Base-by-base conservation (phyloP, 164 flowering plant species). In the Annona cherimola region DNA sequence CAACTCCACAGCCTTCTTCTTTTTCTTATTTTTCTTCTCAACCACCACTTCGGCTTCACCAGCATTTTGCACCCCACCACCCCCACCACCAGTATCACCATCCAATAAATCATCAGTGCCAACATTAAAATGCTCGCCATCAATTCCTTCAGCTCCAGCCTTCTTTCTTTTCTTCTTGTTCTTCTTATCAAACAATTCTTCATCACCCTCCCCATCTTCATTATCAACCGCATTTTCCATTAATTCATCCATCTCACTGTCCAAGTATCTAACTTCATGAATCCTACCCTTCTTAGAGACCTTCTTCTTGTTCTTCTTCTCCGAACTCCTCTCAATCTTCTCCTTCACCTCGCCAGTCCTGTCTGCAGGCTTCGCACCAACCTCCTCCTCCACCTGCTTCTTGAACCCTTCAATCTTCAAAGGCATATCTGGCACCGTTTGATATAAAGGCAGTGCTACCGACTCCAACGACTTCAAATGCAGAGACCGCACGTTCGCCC, bases 361-460 rank as follows among this genome's bases (percentile, higher is more conserved):
- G 8, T 5, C 57, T 8, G 57, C 57, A 50, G 14, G 14, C 14
- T 50, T 16, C 57, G 57, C 14, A 16, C 57, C 57, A 7, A 0
- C 70, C 63, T 43, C 68, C 50, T 45, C 72, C 44, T 71, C 76
- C 63, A 64, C 86, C 14, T 72, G 63, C 67, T 68, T 79, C 74
- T 71, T 78, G 63, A 60, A 71, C 1, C 83, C 87, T 46, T 80
- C 88, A 70, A 90, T 91, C 79, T 82, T 90, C 82, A 94, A 73
- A 73, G 77, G 88, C 78, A 84, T 41, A 66, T 88, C 91, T 0
- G 98, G 97, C 74, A 88, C 67, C 5, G 83, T 72, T 81, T 90
- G 90, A 78, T 90, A 92, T 70, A 94, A 18, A 0, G 98, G 98
- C 78, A 94, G 79, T 0, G 96, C 93, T 64, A 92, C 8, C 1